Base-by-base conservation (phyloP, 139 green algal species). In the Diplosphaera chodatii region DNA sequence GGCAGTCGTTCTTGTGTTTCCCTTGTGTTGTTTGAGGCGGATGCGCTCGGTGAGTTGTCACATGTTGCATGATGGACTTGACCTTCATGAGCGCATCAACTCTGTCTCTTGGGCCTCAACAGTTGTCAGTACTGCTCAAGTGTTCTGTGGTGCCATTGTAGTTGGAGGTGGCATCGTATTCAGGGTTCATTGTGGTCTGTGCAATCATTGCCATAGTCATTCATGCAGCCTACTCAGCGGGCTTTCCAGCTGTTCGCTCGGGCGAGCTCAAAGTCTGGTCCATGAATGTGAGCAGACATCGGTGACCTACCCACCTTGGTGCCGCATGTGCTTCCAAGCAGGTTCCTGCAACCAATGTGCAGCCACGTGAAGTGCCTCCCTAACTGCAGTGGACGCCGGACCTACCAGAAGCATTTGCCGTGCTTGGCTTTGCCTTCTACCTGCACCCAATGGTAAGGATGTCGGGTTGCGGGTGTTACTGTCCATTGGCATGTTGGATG, bases 351-450 rank as follows among this genome's bases (percentile, higher is more conserved):
- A n/a, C n/a, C n/a, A n/a, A n/a, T n/a, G n/a, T n/a, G n/a, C n/a
- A n/a, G n/a, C n/a, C n/a, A n/a, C n/a, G n/a, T n/a, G n/a, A n/a
- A n/a, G n/a, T n/a, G n/a, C n/a, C 3, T 59, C 3, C 48, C 18
- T 25, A 25, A 27, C n/a, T 72, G 40, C 62, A 75, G 37, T 40
- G 63, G 22, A 66, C 41, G 1, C 31, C 29, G 4, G 65, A 75
- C 25, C 37, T 88, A 23, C 83, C 83, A 25, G 78, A 84, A 48
- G 70, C 81, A 0, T 69, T 88, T 34, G 69, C 68, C 1, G 68
- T 88, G 64, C 63, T 88, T 32, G 80, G 72, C 31, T 88, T 87
- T 79, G 83, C 81, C 3, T 88, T 88, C 70, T 88, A 88, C 59
- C 40, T 88, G 3, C 74, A 84, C 16, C 83, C 83, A 20, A 83